Percentiles rank a stretch among this genome's conserved stretches.
These are phyloP conservation scores for Rhizomucor miehei DNA, from an alignment of 371 early-diverging fungal species.

Conservation along the genomic window DNA sequence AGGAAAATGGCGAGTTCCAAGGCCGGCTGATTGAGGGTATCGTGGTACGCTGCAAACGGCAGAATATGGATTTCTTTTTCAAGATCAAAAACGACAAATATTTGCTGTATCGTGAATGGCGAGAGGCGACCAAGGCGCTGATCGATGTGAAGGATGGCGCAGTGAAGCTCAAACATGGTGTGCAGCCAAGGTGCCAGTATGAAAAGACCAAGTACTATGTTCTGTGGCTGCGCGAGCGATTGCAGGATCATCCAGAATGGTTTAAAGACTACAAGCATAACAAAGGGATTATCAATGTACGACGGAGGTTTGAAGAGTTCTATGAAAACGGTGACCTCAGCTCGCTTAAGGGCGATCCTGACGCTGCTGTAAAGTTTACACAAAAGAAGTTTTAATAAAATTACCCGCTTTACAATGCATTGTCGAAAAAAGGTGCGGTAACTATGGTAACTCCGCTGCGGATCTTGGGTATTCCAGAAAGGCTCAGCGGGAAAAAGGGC, in stretches of 20 bases:
- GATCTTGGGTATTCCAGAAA: no score
- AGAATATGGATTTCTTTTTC: constrained; percentile 64
- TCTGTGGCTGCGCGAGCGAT: constrained; percentile 69
- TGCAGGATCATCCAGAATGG: constrained; percentile 62
- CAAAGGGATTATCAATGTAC: constrained; percentile 72
- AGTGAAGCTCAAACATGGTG: constrained; percentile 2
- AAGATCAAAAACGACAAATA: constrained; percentile 95
- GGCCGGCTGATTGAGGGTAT: constrained; percentile 83
- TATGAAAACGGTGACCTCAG: constrained; percentile 11
- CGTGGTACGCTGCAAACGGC: constrained; percentile 77
- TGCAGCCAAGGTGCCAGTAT: constrained; percentile 27
- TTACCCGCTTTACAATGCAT: no score
- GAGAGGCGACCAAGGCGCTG: constrained; percentile 80
- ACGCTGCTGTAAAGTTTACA: no score
- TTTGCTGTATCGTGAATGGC: constrained; percentile 91
- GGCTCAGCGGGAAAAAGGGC: no score
- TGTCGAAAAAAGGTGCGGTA: no score
- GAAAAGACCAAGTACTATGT: constrained; percentile 67
- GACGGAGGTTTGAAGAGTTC: constrained; percentile 14
- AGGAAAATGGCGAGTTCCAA: constrained; percentile 58
- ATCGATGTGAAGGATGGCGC: constrained; percentile 24
- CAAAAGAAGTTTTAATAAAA: no score
- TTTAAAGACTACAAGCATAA: constrained; percentile 64
- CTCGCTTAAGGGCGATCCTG: constrained; percentile 2
- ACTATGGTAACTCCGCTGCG: no score